Evolutionary conservation across 768 basidiomycete species (phyloP).

Genomic region (Porphyrellus cyaneotinctus): DNA sequence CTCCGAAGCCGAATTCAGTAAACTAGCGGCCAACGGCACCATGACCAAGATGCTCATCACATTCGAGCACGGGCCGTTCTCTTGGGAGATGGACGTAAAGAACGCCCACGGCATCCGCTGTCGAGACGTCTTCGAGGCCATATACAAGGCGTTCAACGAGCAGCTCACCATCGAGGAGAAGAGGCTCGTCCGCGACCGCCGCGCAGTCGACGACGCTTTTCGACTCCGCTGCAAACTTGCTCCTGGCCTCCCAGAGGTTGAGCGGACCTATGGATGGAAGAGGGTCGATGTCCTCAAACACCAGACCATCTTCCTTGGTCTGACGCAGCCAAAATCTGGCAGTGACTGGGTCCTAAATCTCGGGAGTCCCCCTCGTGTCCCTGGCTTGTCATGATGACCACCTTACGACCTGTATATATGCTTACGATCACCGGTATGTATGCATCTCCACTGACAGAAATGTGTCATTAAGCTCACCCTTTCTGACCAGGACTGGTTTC

Average conservation of each 20-base stretch:
- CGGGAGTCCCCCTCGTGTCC: slow-evolving; percentile 9
- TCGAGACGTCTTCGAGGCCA: slow-evolving; percentile 56
- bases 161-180: slow-evolving; percentile 46
- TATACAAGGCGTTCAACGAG: slow-evolving; percentile 46
- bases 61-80: slow-evolving; percentile 35
- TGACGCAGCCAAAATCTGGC: slow-evolving; percentile 38
- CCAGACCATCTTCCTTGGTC: slow-evolving; percentile 50
- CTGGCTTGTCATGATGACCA: slow-evolving; percentile 9
- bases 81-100: slow-evolving; percentile 42
- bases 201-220: slow-evolving; percentile 40
- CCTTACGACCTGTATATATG: slow-evolving; percentile 8
- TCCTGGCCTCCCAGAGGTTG: slow-evolving; percentile 37
- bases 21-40: slow-evolving; percentile 41
- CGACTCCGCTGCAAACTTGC: slow-evolving; percentile 43
- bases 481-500: slow-evolving; percentile 22
- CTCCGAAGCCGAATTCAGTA: slow-evolving; percentile 37
- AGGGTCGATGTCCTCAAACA: slow-evolving; percentile 55
- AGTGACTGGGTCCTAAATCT: slow-evolving; percentile 36
- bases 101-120: slow-evolving; percentile 44
- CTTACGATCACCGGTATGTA: slow-evolving; percentile 18
- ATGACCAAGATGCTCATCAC: slow-evolving; percentile 49
- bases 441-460: not conserved
- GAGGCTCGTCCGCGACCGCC: slow-evolving; percentile 27
- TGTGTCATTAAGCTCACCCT: not conserved
- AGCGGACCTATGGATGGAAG: slow-evolving; percentile 46